These are phyloP conservation scores for Abrus pulchellus DNA, from an alignment of 306 rosid species.

Conservation along the genomic window DNA sequence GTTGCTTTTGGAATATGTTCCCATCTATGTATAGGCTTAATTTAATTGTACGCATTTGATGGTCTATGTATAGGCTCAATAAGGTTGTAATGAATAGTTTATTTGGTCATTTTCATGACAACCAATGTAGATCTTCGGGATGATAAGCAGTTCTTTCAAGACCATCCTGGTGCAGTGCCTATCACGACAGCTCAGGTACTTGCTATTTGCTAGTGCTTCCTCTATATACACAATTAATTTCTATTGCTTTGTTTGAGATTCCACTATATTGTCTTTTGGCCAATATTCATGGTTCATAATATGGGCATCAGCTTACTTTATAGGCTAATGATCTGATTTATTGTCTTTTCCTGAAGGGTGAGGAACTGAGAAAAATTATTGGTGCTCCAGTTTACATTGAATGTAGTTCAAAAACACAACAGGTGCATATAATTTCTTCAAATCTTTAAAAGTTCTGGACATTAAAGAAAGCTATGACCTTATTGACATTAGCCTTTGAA, in stretches of 20 bases:
- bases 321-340: slow-evolving; percentile 40
- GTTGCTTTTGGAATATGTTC: slow-evolving; percentile 35
- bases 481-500: slow-evolving; percentile 18
- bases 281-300: slow-evolving; percentile 25
- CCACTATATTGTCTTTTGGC: not conserved
- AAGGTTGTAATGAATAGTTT: slow-evolving; percentile 26
- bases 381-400: slow-evolving; percentile 90
- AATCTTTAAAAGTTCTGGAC: slow-evolving; percentile 18
- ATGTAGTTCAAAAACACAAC: slow-evolving; percentile 97
- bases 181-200: slow-evolving; percentile 90
- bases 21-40: not conserved
- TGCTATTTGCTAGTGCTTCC: slow-evolving; percentile 35
- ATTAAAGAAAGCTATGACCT: slow-evolving; percentile 24
- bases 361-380: slow-evolving; percentile 86
- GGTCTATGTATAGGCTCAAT: not conserved
- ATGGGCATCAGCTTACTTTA: slow-evolving; percentile 36
- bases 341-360: slow-evolving; percentile 70
- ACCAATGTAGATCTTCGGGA: slow-evolving; percentile 85
- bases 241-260: slow-evolving; percentile 5
- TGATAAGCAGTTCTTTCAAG: slow-evolving; percentile 81
- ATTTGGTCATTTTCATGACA: slow-evolving; percentile 45
- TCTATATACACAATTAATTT: slow-evolving; percentile 5
- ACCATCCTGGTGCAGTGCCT: slow-evolving; percentile 92
- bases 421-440: slow-evolving; percentile 62
- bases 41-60: slow-evolving; percentile 36